These are phyloP conservation scores for Westerdykella sp. DNA, from an alignment of 2,329 filamentous ascomycete species.

Conservation along the genomic window DNA sequence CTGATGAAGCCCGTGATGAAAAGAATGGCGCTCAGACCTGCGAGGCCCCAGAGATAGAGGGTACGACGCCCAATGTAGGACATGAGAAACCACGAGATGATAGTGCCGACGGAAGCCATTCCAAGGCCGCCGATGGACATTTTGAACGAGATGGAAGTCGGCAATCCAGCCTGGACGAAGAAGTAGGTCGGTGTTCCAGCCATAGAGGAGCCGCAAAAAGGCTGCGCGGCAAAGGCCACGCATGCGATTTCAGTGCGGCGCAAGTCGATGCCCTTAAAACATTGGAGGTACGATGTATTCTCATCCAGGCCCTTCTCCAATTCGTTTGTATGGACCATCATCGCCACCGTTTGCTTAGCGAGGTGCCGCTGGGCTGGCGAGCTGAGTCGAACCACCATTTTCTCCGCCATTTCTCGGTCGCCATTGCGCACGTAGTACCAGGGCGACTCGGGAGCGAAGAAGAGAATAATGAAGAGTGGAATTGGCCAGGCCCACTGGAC, in stretches of 20 bases:
- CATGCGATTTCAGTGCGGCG: conserved; percentile 71
- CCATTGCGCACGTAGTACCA: conserved; percentile 65
- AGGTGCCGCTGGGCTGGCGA: conserved; percentile 1
- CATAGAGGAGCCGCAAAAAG: conserved; percentile 19
- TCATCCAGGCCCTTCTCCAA: conserved; percentile 60
- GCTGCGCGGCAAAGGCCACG: conserved; percentile 40
- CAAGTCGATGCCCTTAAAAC: conserved; percentile 68
- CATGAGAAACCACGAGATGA: conserved; percentile 73
- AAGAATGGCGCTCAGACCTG: conserved; percentile 57
- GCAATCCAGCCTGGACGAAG: conserved; percentile 39
- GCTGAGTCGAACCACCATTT: conserved; percentile 3
- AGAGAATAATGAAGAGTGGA: conserved; percentile 56
- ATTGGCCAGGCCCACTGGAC: conserved; percentile 69
- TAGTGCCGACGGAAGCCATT: conserved; percentile 55
- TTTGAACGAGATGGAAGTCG: conserved; percentile 32
- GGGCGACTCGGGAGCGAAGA: conserved; percentile 62
- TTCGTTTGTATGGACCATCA: conserved; percentile 82
- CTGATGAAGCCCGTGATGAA: conserved; percentile 67
- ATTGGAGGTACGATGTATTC: conserved; percentile 69
- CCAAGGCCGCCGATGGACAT: conserved; percentile 48
- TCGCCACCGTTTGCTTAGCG: conserved; percentile 55
- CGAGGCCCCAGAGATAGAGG: conserved; percentile 66
- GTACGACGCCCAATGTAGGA: conserved; percentile 66
- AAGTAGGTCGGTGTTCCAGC: conserved; percentile 38
- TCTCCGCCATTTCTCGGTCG: conserved; percentile 55